Evolutionary conservation across 2,329 filamentous ascomycete species (phyloP).

Genomic region (Bipolaris gigantea): DNA sequence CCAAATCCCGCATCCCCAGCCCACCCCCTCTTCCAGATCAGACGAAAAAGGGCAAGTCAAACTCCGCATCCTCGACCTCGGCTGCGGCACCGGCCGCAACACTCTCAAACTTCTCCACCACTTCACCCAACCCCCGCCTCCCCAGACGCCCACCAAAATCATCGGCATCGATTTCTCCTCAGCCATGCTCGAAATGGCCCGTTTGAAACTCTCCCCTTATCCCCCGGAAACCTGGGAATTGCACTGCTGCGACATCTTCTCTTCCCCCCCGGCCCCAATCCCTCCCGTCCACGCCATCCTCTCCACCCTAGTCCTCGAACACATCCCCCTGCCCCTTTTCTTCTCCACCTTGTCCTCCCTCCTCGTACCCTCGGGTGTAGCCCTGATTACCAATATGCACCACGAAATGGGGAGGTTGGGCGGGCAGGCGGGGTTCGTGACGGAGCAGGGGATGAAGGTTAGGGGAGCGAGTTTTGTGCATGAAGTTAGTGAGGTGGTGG

Average conservation of each 20-base stretch:
- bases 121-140: not conserved
- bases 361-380: conserved; percentile 49
- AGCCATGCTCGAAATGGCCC: conserved; percentile 61
- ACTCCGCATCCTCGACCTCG: conserved; percentile 60
- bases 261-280: conserved; percentile 36
- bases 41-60: not conserved
- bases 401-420: conserved; percentile 59
- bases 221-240: conserved; percentile 10
- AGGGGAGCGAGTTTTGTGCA: conserved; percentile 62
- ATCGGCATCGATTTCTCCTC: conserved; percentile 60
- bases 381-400: conserved; percentile 71
- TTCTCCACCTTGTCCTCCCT: conserved; percentile 55
- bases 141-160: conserved; percentile 40
- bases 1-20: conserved; percentile 23
- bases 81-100: conserved; percentile 67
- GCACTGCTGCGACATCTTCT: conserved; percentile 38
- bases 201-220: conserved; percentile 35
- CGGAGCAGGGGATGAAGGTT: conserved; percentile 57
- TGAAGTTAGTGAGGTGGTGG: conserved; percentile 55
- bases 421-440: conserved; percentile 65
- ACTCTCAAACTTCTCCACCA: conserved; percentile 56
- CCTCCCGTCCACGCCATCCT: conserved; percentile 53
- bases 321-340: conserved; percentile 56
- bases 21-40: conserved; percentile 2
- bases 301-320: conserved; percentile 66